Base-by-base conservation (phyloP, 163 green algal genomes). In the Coccomyxa subellipsoidea region DNA sequence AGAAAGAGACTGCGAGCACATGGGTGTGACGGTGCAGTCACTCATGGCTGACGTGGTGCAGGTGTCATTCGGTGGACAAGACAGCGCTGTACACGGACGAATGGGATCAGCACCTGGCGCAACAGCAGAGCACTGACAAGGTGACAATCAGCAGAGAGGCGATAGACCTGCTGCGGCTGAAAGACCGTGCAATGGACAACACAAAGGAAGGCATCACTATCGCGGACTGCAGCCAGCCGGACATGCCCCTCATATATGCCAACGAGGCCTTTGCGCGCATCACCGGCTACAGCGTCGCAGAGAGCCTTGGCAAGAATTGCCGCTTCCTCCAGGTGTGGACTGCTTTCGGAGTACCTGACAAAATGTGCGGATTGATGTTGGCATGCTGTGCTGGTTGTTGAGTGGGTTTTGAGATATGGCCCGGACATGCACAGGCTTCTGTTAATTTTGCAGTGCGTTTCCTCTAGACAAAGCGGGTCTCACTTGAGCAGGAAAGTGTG, bases 251-350 rank as follows among this genome's bases (percentile, higher is more conserved):
- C 32, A 88, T 94, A 10, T 96, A 96, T 75, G 86, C 87, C 37
- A 96, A 96, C 79, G 76, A 89, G 18, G 91, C 86, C 21, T 96
- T 97, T 85, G 81, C 86, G 2, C 76, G 84, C 40, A 94, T 97
- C 75, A 97, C 92, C 0, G 94, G 94, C 4, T 97, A 96, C 84
- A 79, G 69, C 25, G 39, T 76, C 27, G 82, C 83, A 32, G 78
- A 81, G 29, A 87, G 92, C 54, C 84, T 97, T n/a, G 90, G 92
- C 36, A 92, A 90, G 81, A 97, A 97, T 87, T 97, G 94, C 90
- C 82, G 93, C 79, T 97, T 97, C 80, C 86, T 97, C 80, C 93
- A 77, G 70, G 70, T 77, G n/a, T 2, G 47, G n/a, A n/a, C n/a
- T n/a, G n/a, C n/a, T n/a, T n/a, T n/a, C n/a, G n/a, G n/a, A n/a